A percentile compares a stretch with the other conserved stretches of the same genome.
phyloP scores from a whole-genome alignment of 2,329 filamentous ascomycete genomes.

The Tothia fuscella region DNA sequence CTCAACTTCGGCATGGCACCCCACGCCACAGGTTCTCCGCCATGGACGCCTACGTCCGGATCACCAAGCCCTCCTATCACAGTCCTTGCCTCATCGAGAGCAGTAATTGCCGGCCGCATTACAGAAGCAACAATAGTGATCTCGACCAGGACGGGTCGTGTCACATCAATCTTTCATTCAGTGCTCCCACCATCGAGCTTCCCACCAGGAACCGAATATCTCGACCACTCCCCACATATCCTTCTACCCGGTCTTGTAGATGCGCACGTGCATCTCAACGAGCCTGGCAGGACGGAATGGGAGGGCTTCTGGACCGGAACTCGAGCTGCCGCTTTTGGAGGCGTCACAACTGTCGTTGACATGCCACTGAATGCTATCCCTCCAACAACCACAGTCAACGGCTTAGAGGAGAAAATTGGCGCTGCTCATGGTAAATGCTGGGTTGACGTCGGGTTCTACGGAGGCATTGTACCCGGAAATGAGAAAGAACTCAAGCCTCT shows the following conservation, averaged over 20 bases:
- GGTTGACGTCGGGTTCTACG: constrained; percentile 98
- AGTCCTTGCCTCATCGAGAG: constrained; percentile 73
- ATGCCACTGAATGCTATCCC: constrained; percentile 98
- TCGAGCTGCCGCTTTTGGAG: constrained; percentile 82
- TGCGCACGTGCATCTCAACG: constrained; percentile 94
- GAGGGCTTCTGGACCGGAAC: constrained; percentile 96
- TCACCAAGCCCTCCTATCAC: constrained; percentile 39
- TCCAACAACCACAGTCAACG: constrained; percentile 78
- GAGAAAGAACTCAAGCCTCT: constrained; percentile 64
- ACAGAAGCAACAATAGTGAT: constrained; percentile 75
- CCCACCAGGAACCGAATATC: constrained; percentile 58
- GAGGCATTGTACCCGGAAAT: constrained; percentile 87
- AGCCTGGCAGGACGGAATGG: constrained; percentile 95
- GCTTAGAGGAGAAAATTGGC: constrained; percentile 71
- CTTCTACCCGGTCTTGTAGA: constrained; percentile 88
- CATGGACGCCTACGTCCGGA: not conserved
- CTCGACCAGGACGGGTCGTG: constrained; percentile 70
- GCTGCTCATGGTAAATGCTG: constrained; percentile 83
- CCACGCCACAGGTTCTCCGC: constrained; percentile 12
- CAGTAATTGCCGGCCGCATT: constrained; percentile 63
- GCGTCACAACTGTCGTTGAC: constrained; percentile 91
- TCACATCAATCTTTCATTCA: constrained; percentile 59
- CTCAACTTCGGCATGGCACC: constrained; percentile 11
- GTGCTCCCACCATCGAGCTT: constrained; percentile 69
- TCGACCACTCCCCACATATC: constrained; percentile 73